Evolutionary conservation across 2,329 filamentous ascomycete species (phyloP).

Genomic region (Apiospora kogelbergensis): DNA sequence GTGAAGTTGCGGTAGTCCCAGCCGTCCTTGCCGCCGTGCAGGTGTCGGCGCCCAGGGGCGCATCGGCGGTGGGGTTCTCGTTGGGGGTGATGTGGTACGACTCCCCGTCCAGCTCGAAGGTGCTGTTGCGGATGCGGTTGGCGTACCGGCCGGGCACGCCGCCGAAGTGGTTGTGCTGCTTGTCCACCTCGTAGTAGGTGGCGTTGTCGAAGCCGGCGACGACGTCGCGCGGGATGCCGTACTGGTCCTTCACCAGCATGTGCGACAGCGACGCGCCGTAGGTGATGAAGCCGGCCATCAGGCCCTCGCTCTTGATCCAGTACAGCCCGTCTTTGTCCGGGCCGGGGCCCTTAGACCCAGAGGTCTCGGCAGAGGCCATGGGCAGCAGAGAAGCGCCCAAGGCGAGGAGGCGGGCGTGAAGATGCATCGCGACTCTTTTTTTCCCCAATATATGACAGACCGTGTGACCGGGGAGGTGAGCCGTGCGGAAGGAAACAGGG

Average conservation of each 20-base stretch:
- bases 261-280: conserved; percentile 75
- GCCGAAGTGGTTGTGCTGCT: conserved; percentile 69
- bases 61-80: conserved; percentile 54
- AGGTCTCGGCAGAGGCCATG: conserved; percentile 26
- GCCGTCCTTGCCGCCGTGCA: conserved; percentile 69
- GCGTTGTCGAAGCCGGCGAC: conserved; percentile 77
- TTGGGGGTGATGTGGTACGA: conserved; percentile 62
- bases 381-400: conserved; percentile 33
- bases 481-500: background rate
- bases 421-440: conserved; percentile 25
- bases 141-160: conserved; percentile 75
- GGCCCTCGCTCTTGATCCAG: conserved; percentile 66
- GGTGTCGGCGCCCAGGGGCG: conserved; percentile 60
- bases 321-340: conserved; percentile 68
- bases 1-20: conserved; percentile 82
- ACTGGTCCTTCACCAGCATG: conserved; percentile 67
- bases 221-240: conserved; percentile 68
- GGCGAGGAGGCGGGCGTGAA: conserved; percentile 25
- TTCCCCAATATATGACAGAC: background rate
- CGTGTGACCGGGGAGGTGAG: background rate
- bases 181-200: conserved; percentile 64
- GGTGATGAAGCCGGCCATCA: conserved; percentile 68
- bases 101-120: conserved; percentile 65
- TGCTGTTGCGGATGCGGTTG: conserved; percentile 78
- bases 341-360: conserved; percentile 23